Conservation (phyloP, 2,329 filamentous ascomycete genomes). For the Trichoderma sp. region DNA sequence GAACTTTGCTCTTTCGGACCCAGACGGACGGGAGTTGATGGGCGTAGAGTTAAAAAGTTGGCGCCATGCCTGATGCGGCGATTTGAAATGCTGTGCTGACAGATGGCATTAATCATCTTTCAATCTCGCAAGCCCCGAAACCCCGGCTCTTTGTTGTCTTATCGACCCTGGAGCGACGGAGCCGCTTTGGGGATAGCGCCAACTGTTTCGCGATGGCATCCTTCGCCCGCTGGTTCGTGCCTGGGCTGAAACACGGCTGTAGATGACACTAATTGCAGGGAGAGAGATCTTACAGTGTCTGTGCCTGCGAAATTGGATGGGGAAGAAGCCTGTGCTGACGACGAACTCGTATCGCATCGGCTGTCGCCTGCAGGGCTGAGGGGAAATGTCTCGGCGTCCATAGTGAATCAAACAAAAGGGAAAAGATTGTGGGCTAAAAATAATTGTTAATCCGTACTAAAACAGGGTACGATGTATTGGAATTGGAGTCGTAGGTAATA, state of each 20-base stretch:
- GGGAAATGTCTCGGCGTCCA: background rate
- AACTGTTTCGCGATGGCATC: background rate
- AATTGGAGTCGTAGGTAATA: too few relatives aligned
- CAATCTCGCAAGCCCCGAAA: background rate
- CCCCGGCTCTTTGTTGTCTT: background rate
- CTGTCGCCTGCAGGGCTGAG: background rate
- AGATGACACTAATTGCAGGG: background rate
- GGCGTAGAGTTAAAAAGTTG: background rate
- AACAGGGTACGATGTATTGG: background rate
- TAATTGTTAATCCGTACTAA: background rate
- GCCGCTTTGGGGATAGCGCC: conserved; percentile 1
- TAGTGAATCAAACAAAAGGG: background rate
- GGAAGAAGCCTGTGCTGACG: background rate
- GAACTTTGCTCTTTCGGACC: background rate
- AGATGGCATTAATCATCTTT: background rate
- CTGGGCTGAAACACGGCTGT: background rate
- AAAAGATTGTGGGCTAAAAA: background rate
- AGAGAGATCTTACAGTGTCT: background rate
- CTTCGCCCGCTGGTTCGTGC: background rate
- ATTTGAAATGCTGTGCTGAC: conserved; percentile 5
- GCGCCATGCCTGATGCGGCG: conserved; percentile 1
- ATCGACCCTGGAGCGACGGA: background rate
- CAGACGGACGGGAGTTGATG: background rate
- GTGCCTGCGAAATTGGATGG: background rate
- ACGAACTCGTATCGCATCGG: background rate